Evolutionary conservation across 1,284 basidiomycete species (phyloP), one percentile per base, ranked within the genome.

Genomic region (Malassezia sympodialis): DNA sequence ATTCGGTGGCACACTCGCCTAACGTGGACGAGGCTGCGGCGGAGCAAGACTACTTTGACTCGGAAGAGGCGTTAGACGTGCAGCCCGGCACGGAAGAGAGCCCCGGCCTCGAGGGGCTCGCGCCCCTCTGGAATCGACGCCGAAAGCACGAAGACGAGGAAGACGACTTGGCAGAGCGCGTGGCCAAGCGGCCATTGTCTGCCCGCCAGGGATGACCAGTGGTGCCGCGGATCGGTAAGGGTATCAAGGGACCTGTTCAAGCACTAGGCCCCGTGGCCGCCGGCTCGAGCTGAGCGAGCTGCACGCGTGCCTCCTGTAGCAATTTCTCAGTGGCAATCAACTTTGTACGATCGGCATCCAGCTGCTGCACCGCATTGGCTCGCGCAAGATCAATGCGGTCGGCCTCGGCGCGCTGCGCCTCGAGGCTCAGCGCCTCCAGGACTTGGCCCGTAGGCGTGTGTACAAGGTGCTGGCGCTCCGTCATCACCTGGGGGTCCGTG

Each of bases 21-120:
- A 80, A 78, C 79, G 78, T 57, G 77, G 81, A 68, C 78, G 80
- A 59, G 79, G 82, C 65, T 71, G 76, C 87, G 17, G 77, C 90
- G 65, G 90, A 96, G 45, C 83, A 87, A 68, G 76, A 76, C 50
- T 96, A 93, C 79, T 94, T 94, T 80, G 88, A 90, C 64, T 80
- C 78, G 15, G 84, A 85, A 27, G 86, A 87, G 56, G 37, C 7
- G 31, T 23, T 28, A 37, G 47, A 15, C 46, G 58, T 17, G 47
- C 56, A 30, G 44, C 53, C 15, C 30, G 14, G 56, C 3, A 62
- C 65, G 8, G 66, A 63, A 0, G 61, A 61, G 19, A 57, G 43
- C 8, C 58, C 62, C 26, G 65, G 65, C 26, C 50, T 59, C 26
- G 45, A 62, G 26, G 56, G 50, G 7, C 37, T 21, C 37, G 37